Conservation (phyloP, 805 yeast species). For the Ogataea kodamae region DNA sequence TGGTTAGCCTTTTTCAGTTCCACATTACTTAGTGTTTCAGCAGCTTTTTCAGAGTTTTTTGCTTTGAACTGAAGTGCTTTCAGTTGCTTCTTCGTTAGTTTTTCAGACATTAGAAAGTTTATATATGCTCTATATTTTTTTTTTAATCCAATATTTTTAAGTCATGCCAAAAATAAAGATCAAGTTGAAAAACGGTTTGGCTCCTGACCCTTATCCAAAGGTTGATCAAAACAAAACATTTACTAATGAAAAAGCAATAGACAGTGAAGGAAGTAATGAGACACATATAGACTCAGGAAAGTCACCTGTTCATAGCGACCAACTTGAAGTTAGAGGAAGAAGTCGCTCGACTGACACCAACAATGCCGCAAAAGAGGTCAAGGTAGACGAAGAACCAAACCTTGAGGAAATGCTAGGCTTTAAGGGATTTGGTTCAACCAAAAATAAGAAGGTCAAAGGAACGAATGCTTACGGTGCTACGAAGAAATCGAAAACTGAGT, state of each 20-base stretch:
- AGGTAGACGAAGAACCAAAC: conserved; percentile 4
- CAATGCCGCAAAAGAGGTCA: no score
- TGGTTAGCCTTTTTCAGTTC: conserved; percentile 49
- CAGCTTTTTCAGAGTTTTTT: conserved; percentile 34
- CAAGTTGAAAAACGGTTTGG: conserved; percentile 17
- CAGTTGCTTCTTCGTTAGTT: conserved; percentile 61
- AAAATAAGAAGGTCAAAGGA: conserved; percentile 53
- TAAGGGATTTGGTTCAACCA: conserved; percentile 50
- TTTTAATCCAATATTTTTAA: conserved; percentile 6
- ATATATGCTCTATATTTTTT: no score
- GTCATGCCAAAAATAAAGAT: conserved; percentile 22
- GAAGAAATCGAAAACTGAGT: conserved; percentile 39
- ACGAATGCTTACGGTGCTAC: conserved; percentile 42
- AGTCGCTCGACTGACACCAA: conserved; percentile 3
- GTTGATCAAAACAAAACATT: no score
- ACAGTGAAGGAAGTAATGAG: not conserved
- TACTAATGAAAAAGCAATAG: not conserved
- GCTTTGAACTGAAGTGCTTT: conserved; percentile 58
- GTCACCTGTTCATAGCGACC: conserved; percentile 13
- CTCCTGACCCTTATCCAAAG: no score
- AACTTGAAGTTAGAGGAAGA: conserved; percentile 1
- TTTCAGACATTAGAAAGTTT: conserved; percentile 22
- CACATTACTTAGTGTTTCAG: conserved; percentile 33
- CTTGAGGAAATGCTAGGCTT: conserved; percentile 49
- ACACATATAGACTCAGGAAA: conserved; percentile 6